These are phyloP conservation scores for Malus domestica DNA, from an alignment of 306 rosid genomes.

Conservation along the genomic window DNA sequence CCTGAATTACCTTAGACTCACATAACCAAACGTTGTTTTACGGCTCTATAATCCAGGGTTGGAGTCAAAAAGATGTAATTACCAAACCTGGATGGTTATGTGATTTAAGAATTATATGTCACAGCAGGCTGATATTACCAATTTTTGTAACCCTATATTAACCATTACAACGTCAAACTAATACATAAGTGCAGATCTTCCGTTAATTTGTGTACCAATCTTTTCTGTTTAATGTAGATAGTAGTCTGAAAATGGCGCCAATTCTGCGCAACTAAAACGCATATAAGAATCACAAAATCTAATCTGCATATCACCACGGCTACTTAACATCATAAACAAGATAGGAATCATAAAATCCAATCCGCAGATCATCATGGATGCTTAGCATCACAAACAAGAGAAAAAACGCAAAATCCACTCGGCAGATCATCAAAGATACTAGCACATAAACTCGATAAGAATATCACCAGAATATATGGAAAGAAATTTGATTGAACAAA, in stretches of 20 bases:
- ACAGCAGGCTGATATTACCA: not conserved
- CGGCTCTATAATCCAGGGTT: not conserved
- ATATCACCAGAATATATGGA: not conserved
- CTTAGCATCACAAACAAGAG: no score
- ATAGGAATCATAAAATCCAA: no score
- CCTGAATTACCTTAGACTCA: not conserved
- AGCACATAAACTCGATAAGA: not conserved
- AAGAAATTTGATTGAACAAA: not conserved
- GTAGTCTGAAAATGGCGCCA: not conserved
- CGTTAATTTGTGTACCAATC: not conserved
- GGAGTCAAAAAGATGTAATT: not conserved
- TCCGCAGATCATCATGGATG: no score
- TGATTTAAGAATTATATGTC: not conserved
- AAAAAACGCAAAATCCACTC: not conserved
- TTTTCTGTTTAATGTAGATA: not conserved
- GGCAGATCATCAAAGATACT: not conserved
- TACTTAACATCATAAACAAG: not conserved
- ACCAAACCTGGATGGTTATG: not conserved
- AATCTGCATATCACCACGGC: not conserved
- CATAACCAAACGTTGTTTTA: not conserved
- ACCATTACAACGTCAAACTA: not conserved
- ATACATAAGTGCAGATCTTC: not conserved
- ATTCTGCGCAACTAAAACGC: not conserved
- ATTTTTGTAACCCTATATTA: not conserved
- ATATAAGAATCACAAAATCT: not conserved